Base-by-base conservation (phyloP, 2,329 filamentous ascomycete species). In the Alternaria sp. region DNA sequence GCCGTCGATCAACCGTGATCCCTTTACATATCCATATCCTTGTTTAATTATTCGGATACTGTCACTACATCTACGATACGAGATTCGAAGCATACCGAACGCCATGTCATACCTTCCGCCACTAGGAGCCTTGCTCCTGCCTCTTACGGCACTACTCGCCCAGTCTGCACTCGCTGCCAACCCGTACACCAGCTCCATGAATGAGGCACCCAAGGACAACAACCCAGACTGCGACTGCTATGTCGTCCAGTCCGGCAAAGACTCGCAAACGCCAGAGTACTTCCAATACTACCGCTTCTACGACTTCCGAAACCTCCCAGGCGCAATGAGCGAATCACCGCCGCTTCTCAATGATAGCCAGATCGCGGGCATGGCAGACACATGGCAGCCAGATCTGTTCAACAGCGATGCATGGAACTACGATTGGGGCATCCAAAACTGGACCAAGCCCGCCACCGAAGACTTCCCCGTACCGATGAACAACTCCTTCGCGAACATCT, bases 281-380 rank as follows among this genome's bases (percentile, higher is more conserved):
- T 86, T 86, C 68, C 80, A 83, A 50, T 80, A 85, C 72, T 82
- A 86, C 77, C 81, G 80, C 54, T 82, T 86, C 71, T 86, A 81
- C 77, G 84, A 86, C 72, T 86, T 86, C 66, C 83, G 84, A 25
- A 75, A 79, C 43, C 75, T 85, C 8, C 68, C 63, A 15, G 71
- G 68, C 51, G 75, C 77, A 47, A 73, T 74, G 50, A 66, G 61
- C 54, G 61, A 57, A 10, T 66, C 69, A 4, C 73, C 77, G 10
- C 73, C 74, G 32, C 54, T 71, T 25, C 61, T 77, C 45, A 74
- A 72, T 57, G 61, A 75, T 15, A 69, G 69, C 3, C 65, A 74
- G 54, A 61, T 66, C 9, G 60, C 67, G 8, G 72, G 70, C 17
- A 13, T 63, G 5, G 62, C 70, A 17, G 50, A 69, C 12, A 69